A percentile compares a stretch with the other conserved stretches of the same genome.
Evolutionary conservation across 495 filamentous ascomycete species (phyloP).

Genomic region (Neurospora cerealis): DNA sequence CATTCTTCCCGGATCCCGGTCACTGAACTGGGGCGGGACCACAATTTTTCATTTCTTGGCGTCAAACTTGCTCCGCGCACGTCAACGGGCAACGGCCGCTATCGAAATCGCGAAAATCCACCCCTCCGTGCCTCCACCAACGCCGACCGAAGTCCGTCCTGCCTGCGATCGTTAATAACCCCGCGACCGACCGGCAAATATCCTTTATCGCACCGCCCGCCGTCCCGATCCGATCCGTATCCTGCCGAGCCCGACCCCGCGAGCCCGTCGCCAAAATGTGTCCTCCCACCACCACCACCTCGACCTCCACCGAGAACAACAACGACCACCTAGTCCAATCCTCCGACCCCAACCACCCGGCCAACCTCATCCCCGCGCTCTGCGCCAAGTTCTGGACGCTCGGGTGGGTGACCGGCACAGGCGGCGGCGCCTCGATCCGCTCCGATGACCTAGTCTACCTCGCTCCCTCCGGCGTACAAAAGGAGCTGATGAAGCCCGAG

Average conservation of each 20-base stretch:
- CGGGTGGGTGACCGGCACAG: constrained; percentile 96
- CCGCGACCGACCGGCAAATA: no score
- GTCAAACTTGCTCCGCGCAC: background rate
- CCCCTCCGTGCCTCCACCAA: no score
- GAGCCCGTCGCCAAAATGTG: background rate
- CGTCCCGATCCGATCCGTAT: no score
- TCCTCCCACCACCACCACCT: background rate
- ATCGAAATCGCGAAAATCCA: background rate
- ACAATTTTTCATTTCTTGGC: background rate
- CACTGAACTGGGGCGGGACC: background rate
- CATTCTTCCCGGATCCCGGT: background rate
- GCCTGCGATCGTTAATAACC: no score
- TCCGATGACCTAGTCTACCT: constrained; percentile 75
- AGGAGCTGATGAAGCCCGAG: constrained; percentile 85
- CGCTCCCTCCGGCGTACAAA: constrained; percentile 93
- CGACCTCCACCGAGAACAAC: constrained; percentile 34
- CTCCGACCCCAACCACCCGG: constrained; percentile 70
- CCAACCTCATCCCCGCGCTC: constrained; percentile 84
- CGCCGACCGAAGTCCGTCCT: no score
- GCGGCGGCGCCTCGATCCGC: constrained; percentile 84
- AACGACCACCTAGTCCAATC: constrained; percentile 72
- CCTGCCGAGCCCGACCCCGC: no score
- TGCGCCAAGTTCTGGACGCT: constrained; percentile 90
- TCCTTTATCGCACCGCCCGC: no score
- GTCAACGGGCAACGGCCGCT: background rate